Conservation (phyloP, 495 filamentous ascomycete genomes). For the Penicillium argentinense region DNA sequence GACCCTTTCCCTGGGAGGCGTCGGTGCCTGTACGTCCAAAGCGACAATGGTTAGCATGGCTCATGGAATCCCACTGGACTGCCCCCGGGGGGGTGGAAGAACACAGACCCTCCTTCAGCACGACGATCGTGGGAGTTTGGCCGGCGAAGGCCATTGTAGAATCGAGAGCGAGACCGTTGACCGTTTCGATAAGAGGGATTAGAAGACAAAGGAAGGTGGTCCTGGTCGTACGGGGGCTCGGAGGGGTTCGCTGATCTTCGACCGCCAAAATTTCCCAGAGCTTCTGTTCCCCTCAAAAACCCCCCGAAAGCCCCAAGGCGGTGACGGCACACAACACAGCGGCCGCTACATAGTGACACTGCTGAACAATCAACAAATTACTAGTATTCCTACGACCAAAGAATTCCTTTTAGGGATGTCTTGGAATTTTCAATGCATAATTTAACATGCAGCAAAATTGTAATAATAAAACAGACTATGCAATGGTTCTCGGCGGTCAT, state of each 20-base stretch:
- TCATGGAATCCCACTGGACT: constrained; percentile 26
- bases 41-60: constrained; percentile 21
- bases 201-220: constrained; percentile 25
- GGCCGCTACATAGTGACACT: neutral
- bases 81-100: constrained; percentile 26
- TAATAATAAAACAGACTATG: neutral
- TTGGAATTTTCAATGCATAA: no score
- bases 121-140: constrained; percentile 97
- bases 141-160: constrained; percentile 89
- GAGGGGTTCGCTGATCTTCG: constrained; percentile 34
- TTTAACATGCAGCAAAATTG: no score
- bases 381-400: no score
- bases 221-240: constrained; percentile 19
- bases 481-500: neutral
- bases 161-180: constrained; percentile 20
- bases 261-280: constrained; percentile 52
- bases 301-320: constrained; percentile 35
- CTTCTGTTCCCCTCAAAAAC: constrained; percentile 34
- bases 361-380: neutral
- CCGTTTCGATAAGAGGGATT: constrained; percentile 12
- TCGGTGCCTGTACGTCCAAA: constrained; percentile 72
- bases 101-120: constrained; percentile 90
- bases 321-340: constrained; percentile 38
- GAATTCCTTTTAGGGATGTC: no score
- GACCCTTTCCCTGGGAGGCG: constrained; percentile 92